A percentile compares a stretch with the other conserved stretches of the same genome.
Evolutionary conservation across 805 yeast species (phyloP).

Genomic region (Groenewaldozyma salmanticensis): DNA sequence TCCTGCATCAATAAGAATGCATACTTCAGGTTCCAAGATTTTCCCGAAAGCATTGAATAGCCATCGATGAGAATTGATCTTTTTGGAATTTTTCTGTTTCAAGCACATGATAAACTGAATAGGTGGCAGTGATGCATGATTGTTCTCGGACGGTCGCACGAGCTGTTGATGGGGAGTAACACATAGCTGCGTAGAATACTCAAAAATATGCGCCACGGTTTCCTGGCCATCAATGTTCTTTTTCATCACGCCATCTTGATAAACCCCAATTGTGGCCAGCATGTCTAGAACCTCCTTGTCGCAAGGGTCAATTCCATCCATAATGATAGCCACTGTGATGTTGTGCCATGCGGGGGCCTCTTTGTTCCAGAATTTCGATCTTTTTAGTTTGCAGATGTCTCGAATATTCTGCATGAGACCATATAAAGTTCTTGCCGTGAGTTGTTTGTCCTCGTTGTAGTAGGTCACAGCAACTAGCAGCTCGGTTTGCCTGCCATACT

Average conservation of each 20-base stretch:
- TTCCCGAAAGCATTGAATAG: conserved; percentile 56
- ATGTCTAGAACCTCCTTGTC: conserved; percentile 54
- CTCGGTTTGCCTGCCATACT: conserved; percentile 52
- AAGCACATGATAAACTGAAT: conserved; percentile 53
- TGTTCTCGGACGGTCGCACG: conserved; percentile 46
- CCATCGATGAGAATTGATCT: conserved; percentile 62
- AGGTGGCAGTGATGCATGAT: conserved; percentile 40
- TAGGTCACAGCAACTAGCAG: conserved; percentile 53
- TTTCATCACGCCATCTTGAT: conserved; percentile 58
- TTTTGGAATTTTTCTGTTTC: conserved; percentile 54
- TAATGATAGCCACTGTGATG: conserved; percentile 51
- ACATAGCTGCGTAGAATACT: conserved; percentile 47
- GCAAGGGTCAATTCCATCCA: conserved; percentile 59
- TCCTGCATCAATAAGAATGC: conserved; percentile 52
- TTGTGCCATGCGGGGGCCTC: conserved; percentile 52
- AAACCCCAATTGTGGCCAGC: conserved; percentile 54
- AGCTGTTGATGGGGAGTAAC: conserved; percentile 35
- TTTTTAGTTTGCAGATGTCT: conserved; percentile 43
- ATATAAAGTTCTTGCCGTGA: conserved; percentile 51
- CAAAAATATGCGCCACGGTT: conserved; percentile 57
- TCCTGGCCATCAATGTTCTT: conserved; percentile 48
- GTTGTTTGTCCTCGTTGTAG: conserved; percentile 57
- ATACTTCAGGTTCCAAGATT: conserved; percentile 47
- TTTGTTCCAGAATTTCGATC: conserved; percentile 37
- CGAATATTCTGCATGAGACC: conserved; percentile 58